A percentile compares a stretch with the other conserved stretches of the same genome.
Evolutionary conservation across 768 basidiomycete species (phyloP).

Genomic region (Calocybe cyanea): DNA sequence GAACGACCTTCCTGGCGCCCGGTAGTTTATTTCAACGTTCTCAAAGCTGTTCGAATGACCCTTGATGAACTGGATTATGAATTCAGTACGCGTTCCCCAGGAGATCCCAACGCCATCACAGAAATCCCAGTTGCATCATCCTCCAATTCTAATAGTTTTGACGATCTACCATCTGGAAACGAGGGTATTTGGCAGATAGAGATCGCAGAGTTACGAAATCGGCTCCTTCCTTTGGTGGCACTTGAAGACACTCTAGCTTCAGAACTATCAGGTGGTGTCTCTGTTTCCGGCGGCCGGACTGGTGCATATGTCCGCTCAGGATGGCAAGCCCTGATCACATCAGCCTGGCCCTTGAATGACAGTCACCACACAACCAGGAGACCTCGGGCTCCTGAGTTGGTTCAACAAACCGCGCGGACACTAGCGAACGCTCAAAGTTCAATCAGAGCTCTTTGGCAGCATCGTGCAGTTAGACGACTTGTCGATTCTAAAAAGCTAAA

Average conservation of each 20-base stretch:
- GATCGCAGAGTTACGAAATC: conserved; percentile 48
- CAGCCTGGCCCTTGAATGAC: conserved; percentile 35
- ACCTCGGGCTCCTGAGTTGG: conserved; percentile 32
- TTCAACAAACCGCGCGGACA: conserved; percentile 52
- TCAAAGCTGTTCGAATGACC: conserved; percentile 74
- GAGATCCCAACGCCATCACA: conserved; percentile 13
- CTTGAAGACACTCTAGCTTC: conserved; percentile 66
- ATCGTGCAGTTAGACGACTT: conserved; percentile 59
- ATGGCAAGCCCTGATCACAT: conserved; percentile 61
- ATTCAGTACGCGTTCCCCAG: conserved; percentile 26
- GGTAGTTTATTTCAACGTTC: conserved; percentile 80
- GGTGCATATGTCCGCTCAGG: conserved; percentile 69
- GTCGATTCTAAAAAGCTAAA: conserved; percentile 55
- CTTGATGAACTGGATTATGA: conserved; percentile 68
- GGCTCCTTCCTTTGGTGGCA: conserved; percentile 60
- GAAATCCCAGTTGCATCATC: conserved; percentile 18
- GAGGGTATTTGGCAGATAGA: conserved; percentile 25
- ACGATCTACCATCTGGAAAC: neutral
- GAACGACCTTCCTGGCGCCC: conserved; percentile 76
- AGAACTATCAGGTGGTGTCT: conserved; percentile 63
- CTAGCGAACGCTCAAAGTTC: conserved; percentile 46
- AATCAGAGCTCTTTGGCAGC: conserved; percentile 64
- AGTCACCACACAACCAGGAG: conserved; percentile 29
- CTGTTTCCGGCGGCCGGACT: conserved; percentile 53
- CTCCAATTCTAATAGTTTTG: conserved; percentile 4